phyloP scores from a whole-genome alignment of 108 stramenopile genomes.

The Mediolabrus comicus region DNA sequence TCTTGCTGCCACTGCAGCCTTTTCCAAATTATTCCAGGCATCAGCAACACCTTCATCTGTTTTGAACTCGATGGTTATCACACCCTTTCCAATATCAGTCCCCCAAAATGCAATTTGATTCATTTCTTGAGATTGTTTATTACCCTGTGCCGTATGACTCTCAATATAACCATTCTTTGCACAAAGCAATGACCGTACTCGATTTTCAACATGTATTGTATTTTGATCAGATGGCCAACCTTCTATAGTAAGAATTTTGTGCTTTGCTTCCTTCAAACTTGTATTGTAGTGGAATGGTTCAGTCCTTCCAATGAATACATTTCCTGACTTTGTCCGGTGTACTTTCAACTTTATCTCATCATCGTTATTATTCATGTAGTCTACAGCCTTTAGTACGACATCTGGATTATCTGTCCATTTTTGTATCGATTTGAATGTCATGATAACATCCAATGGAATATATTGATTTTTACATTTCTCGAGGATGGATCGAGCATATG shows the following conservation, averaged over 20 bases:
- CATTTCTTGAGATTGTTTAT: not conserved
- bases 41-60: constrained; percentile 7
- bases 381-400: constrained; percentile 10
- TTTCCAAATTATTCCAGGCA: constrained; percentile 22
- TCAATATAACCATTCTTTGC: not conserved
- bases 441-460: constrained; percentile 19
- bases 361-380: not conserved
- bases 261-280: constrained; percentile 5
- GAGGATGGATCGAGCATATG: constrained; percentile 29
- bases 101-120: constrained; percentile 19
- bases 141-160: not conserved
- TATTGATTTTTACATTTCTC: constrained; percentile 11
- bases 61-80: constrained; percentile 30
- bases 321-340: not conserved
- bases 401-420: not conserved
- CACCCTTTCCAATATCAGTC: constrained; percentile 5
- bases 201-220: constrained; percentile 10
- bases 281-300: constrained; percentile 20
- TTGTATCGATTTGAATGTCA: constrained; percentile 28
- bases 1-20: not conserved
- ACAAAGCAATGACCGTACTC: constrained; percentile 13
- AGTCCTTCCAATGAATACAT: constrained; percentile 6
- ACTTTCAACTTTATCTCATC: not conserved
- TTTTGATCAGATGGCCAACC: constrained; percentile 21
- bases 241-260: constrained; percentile 17